Base-by-base conservation (phyloP, 2,329 filamentous ascomycete species). In the Rugonectria rugulosa region DNA sequence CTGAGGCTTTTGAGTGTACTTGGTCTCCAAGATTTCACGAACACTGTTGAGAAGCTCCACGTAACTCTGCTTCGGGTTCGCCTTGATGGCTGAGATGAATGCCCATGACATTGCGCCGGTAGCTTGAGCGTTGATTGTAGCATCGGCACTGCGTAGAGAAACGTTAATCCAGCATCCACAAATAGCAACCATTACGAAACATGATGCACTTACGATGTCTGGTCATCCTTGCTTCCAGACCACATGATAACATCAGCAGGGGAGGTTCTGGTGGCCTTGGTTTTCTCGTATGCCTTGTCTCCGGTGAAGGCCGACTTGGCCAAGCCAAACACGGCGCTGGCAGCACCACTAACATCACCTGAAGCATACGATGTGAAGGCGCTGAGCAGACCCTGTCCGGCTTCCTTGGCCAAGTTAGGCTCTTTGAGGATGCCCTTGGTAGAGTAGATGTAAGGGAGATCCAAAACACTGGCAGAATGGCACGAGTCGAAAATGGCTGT, bases 101-200 rank as follows among this genome's bases (percentile, higher is more conserved):
- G 95, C 95, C 87, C 90, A 97, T 4, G 92, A 97, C 95, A 99
- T 98, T 74, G 95, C 95, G 51, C 95, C 95, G 0, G 95, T 99
- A 27, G 95, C 94, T 77, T 97, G 84, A 53, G 91, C 87, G 37
- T 83, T 86, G 64, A 98, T 97, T 23, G 87, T 90, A 11, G 95
- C 93, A 73, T 99, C 95, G 76, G 92, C 90, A 56, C 92, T 96
- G 65, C 51, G 10, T 44, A 45, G 5, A 6, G 45, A 42, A 15
- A n/a, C 43, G 64, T 72, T 47, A 72, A 67, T 45, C n/a, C 29
- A 51, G 15, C 14, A 10, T 12, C 8, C 40, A 23, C 15, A 51
- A 47, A 29, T 42, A 17, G 6, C 3, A 11, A 2, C 15, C 45
- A 53, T 19, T 44, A 48, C 38, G 60, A 70, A 4, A 11, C 6